A percentile compares a stretch with the other conserved stretches of the same genome.
Evolutionary conservation across 345 rosid genomes (phyloP).

Genomic region (Aquilaria yunnanensis): DNA sequence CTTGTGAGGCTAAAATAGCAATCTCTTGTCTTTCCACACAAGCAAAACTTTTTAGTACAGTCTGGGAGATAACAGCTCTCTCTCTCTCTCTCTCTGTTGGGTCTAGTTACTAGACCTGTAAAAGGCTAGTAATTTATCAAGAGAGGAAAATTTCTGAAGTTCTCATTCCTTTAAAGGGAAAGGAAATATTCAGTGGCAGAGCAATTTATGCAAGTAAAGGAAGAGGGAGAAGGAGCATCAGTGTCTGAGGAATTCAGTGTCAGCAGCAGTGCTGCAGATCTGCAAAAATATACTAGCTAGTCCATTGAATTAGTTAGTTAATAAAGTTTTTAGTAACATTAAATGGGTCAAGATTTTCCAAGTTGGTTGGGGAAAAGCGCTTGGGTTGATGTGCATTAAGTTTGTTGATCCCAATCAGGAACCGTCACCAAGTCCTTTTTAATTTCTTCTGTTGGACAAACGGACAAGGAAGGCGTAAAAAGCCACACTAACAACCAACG

Average conservation of each 20-base stretch:
- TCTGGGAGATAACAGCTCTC: conserved; percentile 8
- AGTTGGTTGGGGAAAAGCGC: conserved; percentile 25
- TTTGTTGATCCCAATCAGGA: too few species aligned
- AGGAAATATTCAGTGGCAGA: conserved; percentile 19
- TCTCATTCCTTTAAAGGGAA: conserved; percentile 17
- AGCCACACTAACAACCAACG: too few species aligned
- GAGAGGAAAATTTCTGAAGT: conserved; percentile 24
- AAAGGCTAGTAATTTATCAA: conserved; percentile 19
- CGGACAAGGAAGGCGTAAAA: too few species aligned
- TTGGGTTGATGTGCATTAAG: conserved; percentile 6
- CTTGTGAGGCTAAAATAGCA: conserved; percentile 4
- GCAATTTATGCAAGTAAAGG: conserved; percentile 7
- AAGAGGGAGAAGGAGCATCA: conserved; percentile 11
- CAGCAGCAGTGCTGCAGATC: conserved; percentile 24
- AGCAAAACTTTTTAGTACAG: conserved; percentile 10
- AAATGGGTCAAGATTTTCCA: conserved; percentile 23
- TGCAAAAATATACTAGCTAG: too few species aligned
- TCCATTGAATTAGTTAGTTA: conserved; percentile 24
- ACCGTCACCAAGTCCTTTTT: too few species aligned
- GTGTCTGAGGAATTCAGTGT: conserved; percentile 19
- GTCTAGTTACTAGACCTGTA: conserved; percentile 12
- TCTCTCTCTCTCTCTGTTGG: conserved; percentile 16
- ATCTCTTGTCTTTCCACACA: conserved; percentile 16
- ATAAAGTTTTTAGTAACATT: conserved; percentile 6
- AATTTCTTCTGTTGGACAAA: too few species aligned